Percentiles rank a stretch among this genome's conserved stretches.
phyloP scores from a whole-genome alignment of 192 early-diverging fungal genomes.

The Podila minutissima region DNA sequence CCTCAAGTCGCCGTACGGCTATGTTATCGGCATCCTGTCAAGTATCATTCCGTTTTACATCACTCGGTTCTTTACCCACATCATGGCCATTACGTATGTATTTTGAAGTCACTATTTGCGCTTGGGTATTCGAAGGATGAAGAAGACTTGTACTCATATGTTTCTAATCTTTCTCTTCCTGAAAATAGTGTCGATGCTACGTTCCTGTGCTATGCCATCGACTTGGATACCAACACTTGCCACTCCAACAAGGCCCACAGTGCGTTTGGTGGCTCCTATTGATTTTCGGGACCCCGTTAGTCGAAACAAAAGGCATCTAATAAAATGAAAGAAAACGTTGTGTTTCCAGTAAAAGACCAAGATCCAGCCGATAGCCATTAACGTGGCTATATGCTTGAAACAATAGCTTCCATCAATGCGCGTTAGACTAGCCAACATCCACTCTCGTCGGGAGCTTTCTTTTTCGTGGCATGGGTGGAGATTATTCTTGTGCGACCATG shows the following conservation, averaged over 20 bases:
- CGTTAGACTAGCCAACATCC: too few species aligned
- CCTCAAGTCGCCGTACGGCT: slow-evolving; percentile 69
- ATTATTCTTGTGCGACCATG: too few species aligned
- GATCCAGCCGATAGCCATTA: too few species aligned
- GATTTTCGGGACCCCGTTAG: neutral
- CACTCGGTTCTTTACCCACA: slow-evolving; percentile 71
- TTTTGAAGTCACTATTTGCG: neutral
- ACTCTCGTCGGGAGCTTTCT: too few species aligned
- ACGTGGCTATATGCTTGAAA: too few species aligned
- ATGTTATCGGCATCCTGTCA: slow-evolving; percentile 68
- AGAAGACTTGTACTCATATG: neutral
- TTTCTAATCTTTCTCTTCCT: neutral
- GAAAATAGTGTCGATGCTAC: slow-evolving; percentile 76
- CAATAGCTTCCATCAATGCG: too few species aligned
- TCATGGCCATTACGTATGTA: slow-evolving; percentile 80
- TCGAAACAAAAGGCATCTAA: too few species aligned
- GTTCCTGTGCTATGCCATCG: slow-evolving; percentile 84
- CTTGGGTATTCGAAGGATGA: too few species aligned
- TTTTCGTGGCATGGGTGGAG: too few species aligned
- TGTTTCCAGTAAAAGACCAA: too few species aligned
- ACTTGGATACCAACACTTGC: slow-evolving; percentile 72
- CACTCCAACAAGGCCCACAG: slow-evolving; percentile 61
- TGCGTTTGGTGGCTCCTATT: slow-evolving; percentile 50
- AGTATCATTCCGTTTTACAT: slow-evolving; percentile 72
- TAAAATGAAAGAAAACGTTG: too few species aligned